Conservation (phyloP, 345 rosid genomes). For the Luvunga scandens region DNA sequence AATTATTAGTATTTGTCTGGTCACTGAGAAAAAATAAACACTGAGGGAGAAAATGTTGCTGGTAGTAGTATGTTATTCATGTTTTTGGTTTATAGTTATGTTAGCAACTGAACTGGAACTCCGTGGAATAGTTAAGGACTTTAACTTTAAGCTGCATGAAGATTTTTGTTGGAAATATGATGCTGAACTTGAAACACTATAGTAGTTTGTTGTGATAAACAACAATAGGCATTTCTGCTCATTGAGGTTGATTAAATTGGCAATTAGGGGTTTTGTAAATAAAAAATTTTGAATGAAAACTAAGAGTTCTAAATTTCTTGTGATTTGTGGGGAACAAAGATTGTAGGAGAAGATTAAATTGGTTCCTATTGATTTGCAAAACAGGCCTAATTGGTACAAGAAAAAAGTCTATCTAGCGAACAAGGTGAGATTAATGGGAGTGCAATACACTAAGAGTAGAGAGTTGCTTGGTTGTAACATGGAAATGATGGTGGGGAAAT, state of each 20-base stretch:
- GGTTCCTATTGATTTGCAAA: slow-evolving; percentile 63
- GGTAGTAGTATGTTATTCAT: not conserved
- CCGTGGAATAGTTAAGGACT: not conserved
- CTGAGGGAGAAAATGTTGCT: not conserved
- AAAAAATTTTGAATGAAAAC: not conserved
- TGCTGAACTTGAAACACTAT: not conserved
- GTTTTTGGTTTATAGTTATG: not conserved
- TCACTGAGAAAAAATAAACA: not conserved
- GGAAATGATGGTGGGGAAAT: not conserved
- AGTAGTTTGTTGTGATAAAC: too few species aligned
- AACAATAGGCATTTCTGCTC: not conserved
- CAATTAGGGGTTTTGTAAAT: not conserved
- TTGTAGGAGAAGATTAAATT: slow-evolving; percentile 74
- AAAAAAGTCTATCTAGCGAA: slow-evolving; percentile 71
- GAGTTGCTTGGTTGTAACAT: not conserved
- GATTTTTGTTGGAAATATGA: not conserved
- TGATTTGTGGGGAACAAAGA: slow-evolving; percentile 44
- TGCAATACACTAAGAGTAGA: not conserved
- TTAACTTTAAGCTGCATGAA: not conserved
- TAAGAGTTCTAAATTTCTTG: not conserved
- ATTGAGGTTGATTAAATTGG: not conserved
- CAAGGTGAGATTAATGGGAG: slow-evolving; percentile 44
- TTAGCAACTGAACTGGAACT: not conserved
- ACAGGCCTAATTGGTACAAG: slow-evolving; percentile 80
- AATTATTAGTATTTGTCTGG: not conserved